These are phyloP conservation scores for Iris pallida DNA, from an alignment of 116 monocot genomes.

Conservation along the genomic window DNA sequence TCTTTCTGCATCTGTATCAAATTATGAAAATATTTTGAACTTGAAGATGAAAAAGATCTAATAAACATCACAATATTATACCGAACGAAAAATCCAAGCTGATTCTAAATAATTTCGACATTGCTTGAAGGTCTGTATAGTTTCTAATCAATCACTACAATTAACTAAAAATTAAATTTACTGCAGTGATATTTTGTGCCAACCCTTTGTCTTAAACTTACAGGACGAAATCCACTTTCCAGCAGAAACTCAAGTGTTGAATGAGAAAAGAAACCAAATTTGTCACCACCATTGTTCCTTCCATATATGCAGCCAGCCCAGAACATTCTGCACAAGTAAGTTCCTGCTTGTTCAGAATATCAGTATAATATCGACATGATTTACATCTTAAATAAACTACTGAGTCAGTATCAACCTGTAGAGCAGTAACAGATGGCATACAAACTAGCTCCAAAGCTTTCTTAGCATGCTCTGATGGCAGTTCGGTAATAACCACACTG, in stretches of 20 bases:
- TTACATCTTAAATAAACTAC: background rate
- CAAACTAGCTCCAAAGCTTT: slow-evolving; percentile 79
- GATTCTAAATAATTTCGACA: too few species aligned
- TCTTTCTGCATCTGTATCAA: too few species aligned
- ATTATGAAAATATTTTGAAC: too few species aligned
- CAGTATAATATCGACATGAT: too few species aligned
- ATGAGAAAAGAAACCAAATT: slow-evolving; percentile 94
- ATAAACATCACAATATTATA: too few species aligned
- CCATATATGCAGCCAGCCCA: slow-evolving; percentile 81
- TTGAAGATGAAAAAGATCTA: too few species aligned
- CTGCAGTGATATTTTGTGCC: too few species aligned
- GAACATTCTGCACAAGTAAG: slow-evolving; percentile 80
- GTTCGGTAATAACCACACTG: slow-evolving; percentile 79
- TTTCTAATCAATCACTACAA: too few species aligned
- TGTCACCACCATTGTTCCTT: slow-evolving; percentile 59
- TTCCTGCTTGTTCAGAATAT: slow-evolving; percentile 55
- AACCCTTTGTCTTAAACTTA: slow-evolving; percentile 25
- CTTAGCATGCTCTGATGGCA: slow-evolving; percentile 69
- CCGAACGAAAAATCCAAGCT: too few species aligned
- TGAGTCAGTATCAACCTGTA: slow-evolving; percentile 42
- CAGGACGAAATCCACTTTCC: slow-evolving; percentile 73
- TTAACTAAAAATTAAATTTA: background rate
- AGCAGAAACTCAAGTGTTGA: slow-evolving; percentile 88
- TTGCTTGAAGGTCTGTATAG: too few species aligned
- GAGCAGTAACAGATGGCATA: slow-evolving; percentile 53